A percentile compares a stretch with the other conserved stretches of the same genome.
phyloP scores from a whole-genome alignment of 176 grass and related monocot species.

The Hyparrhenia diplandra region DNA sequence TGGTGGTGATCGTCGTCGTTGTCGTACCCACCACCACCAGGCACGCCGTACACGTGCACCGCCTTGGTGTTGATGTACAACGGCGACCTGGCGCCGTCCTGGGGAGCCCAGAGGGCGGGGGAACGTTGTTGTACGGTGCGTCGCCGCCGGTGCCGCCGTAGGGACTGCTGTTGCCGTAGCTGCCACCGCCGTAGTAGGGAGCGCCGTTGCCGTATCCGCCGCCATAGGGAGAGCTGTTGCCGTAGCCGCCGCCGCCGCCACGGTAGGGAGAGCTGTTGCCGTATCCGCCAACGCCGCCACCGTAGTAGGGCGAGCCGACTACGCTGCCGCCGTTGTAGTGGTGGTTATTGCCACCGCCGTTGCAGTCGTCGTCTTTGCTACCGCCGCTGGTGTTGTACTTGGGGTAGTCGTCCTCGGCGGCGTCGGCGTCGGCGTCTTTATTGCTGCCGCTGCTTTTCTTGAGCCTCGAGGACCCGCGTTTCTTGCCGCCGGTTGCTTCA shows the following conservation, averaged over 20 bases:
- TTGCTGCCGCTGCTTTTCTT: constrained; percentile 14
- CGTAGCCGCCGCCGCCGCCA: neutral
- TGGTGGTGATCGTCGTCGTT: neutral
- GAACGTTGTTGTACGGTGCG: constrained; percentile 2
- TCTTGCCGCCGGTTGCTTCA: neutral
- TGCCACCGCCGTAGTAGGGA: neutral
- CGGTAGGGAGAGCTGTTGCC: neutral
- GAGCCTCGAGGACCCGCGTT: constrained; percentile 8
- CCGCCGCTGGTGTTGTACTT: neutral
- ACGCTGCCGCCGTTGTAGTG: neutral
- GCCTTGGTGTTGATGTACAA: constrained; percentile 28
- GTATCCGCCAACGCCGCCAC: neutral
- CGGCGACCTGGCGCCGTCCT: constrained; percentile 25
- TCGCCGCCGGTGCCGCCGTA: neutral
- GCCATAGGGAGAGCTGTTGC: neutral
- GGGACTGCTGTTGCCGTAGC: neutral
- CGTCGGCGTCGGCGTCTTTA: neutral
- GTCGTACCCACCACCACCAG: neutral
- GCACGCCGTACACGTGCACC: constrained; percentile 27
- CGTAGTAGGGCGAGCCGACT: neutral
- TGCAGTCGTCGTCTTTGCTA: neutral
- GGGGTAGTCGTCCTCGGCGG: neutral
- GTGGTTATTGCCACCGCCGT: neutral
- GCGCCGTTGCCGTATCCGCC: neutral
- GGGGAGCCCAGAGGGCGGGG: neutral